Evolutionary conservation across 371 early-diverging fungal genomes (phyloP).

Genomic region (Rhizoclosmatium hyalinum): DNA sequence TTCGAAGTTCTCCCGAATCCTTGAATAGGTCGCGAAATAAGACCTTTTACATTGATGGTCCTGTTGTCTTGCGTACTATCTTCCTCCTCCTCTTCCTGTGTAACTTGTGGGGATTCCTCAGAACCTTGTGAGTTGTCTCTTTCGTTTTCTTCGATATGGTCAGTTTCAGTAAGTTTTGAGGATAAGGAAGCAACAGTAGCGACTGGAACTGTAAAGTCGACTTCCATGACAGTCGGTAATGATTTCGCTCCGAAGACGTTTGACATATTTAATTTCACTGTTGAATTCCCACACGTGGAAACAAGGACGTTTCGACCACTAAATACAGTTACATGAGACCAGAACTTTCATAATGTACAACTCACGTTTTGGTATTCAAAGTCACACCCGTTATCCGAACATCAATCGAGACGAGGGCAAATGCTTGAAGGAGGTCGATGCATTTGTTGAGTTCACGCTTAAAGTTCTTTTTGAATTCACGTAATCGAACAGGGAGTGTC

Average conservation of each 20-base stretch:
- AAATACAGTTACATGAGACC: constrained; percentile 7
- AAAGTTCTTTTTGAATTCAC: constrained; percentile 83
- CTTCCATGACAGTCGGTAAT: constrained; percentile 59
- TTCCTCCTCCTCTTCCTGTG: not conserved
- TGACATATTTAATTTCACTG: constrained; percentile 72
- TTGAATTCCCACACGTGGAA: constrained; percentile 67
- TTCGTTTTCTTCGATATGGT: not conserved
- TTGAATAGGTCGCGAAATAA: constrained; percentile 57
- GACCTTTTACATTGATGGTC: constrained; percentile 15
- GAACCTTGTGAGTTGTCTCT: not conserved
- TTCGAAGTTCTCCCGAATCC: constrained; percentile 73
- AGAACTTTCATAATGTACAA: not conserved
- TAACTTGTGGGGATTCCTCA: too few species aligned
- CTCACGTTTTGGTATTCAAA: constrained; percentile 71
- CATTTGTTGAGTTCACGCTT: constrained; percentile 82
- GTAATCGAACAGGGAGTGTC: constrained; percentile 86
- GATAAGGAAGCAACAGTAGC: not conserved
- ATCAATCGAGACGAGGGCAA: constrained; percentile 74
- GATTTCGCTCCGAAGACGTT: constrained; percentile 77
- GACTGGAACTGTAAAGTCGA: constrained; percentile 41
- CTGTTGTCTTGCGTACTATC: not conserved
- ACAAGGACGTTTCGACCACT: constrained; percentile 43
- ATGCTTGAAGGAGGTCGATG: constrained; percentile 83
- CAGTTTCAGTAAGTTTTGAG: not conserved
- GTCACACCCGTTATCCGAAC: constrained; percentile 75